Base-by-base conservation (phyloP, 371 early-diverging fungal species). In the Cokeromyces recurvatus region DNA sequence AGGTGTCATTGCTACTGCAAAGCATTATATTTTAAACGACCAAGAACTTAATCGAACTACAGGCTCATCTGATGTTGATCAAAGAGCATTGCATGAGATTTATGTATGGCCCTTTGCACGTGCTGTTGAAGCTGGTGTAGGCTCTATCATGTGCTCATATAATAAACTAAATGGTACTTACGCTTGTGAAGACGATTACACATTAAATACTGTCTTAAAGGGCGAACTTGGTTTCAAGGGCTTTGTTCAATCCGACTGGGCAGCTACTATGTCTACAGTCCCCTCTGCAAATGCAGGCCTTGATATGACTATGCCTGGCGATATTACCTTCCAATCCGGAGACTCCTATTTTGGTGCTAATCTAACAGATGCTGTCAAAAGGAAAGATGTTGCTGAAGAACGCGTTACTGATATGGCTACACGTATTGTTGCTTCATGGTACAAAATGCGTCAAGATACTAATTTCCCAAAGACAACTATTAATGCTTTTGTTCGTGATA, bases 271-370 rank as follows among this genome's bases (percentile, higher is more conserved):
- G 12, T 62, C 65, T 17, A 63, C 67, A 17, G 51, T 38, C 0
- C 41, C 44, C 9, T 43, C 71, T 21, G 80, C 63, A 1, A 66
- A 71, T 36, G 58, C 52, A 32, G 79, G 82, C n/a, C 51, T 77
- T 37, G 84, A 79, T 59, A 68, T 81, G 74, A 68, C 66, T 9
- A 82, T 84, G 83, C 80, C 83, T 38, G 65, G 59, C 51, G 68
- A 68, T 40, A 56, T 63, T 31, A 55, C 47, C 15, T 50, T 58
- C 16, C 46, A 38, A 8, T 55, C 58, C 32, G 48, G 37, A 14
- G 38, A 14, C 22, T 46, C 57, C 11, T 67, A 67, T 36, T 74
- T 69, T 43, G 74, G 74, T 34, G 5, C 27, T 9, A 64, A 67
- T 35, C 46, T 74, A 43, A 59, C 60, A 0, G 23, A 55, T 2